phyloP scores from a whole-genome alignment of 1,284 basidiomycete genomes.

The Trichosporon faecale region DNA sequence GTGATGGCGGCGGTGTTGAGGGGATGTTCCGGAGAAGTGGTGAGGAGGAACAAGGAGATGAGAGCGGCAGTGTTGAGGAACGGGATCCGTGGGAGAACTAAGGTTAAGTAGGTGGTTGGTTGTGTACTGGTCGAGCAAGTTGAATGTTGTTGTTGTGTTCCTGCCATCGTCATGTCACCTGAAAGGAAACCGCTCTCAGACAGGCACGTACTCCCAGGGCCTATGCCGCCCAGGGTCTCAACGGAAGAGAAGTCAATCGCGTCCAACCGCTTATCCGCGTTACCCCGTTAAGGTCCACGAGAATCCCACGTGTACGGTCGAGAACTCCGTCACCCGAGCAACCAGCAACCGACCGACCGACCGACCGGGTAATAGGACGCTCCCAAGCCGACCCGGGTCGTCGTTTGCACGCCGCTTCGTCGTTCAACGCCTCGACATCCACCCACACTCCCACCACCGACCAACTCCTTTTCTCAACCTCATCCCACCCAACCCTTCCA shows the following conservation, averaged over 20 bases:
- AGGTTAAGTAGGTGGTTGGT: neutral
- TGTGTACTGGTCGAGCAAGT: neutral
- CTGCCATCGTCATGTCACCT: slow-evolving; percentile 5
- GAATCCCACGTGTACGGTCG: neutral
- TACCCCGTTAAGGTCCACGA: neutral
- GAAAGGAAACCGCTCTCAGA: neutral
- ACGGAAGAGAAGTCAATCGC: neutral
- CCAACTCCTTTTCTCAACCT: neutral
- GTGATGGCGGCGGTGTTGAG: neutral
- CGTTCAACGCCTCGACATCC: neutral
- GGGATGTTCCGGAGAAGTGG: neutral
- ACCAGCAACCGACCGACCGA: too few relatives aligned
- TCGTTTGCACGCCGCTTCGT: neutral
- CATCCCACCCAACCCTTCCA: neutral
- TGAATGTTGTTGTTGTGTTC: slow-evolving; percentile 10
- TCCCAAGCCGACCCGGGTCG: neutral
- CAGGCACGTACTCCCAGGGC: neutral
- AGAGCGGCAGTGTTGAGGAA: neutral
- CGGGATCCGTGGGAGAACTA: neutral
- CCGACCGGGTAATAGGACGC: slow-evolving; percentile 6
- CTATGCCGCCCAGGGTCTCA: neutral
- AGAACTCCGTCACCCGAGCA: neutral
- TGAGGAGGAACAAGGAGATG: neutral
- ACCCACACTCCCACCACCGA: neutral
- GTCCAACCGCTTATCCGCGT: neutral